A percentile compares a stretch with the other conserved stretches of the same genome.
Evolutionary conservation across 768 basidiomycete genomes (phyloP).

Genomic region (Ephemerocybe angulata): DNA sequence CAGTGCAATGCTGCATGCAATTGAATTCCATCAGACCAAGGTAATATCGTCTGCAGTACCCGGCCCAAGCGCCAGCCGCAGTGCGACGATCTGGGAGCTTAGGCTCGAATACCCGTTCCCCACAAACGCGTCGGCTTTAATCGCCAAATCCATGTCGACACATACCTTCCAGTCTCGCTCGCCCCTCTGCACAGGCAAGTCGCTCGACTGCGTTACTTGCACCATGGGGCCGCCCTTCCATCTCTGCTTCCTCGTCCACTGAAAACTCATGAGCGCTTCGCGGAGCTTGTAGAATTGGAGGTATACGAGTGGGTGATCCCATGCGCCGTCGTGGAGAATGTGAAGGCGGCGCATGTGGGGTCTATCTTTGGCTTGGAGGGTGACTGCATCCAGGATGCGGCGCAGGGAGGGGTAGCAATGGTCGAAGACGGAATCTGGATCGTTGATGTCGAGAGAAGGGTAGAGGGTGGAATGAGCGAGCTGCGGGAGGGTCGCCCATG

Average conservation of each 20-base stretch:
- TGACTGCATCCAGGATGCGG: conserved; percentile 40
- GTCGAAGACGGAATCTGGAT: conserved; percentile 35
- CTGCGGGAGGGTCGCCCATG: conserved; percentile 45
- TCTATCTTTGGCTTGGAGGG: conserved; percentile 28
- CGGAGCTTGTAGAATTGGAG: conserved; percentile 39
- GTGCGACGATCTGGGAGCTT: conserved; percentile 40
- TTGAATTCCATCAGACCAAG: conserved; percentile 26
- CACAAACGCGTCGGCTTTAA: conserved; percentile 40
- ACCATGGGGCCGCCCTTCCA: conserved; percentile 42
- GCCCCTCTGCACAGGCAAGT: conserved; percentile 32
- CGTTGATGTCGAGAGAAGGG: conserved; percentile 33
- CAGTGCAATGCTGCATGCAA: not conserved
- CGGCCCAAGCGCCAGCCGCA: conserved; percentile 34
- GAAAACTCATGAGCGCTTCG: conserved; percentile 31
- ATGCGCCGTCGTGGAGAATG: conserved; percentile 45
- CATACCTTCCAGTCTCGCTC: conserved; percentile 42
- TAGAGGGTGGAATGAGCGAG: conserved; percentile 28
- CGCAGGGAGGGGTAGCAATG: conserved; percentile 43
- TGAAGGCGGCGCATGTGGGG: conserved; percentile 39
- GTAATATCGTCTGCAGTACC: conserved; percentile 35
- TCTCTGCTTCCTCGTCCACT: conserved; percentile 29
- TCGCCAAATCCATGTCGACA: conserved; percentile 45
- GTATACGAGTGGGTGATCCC: conserved; percentile 44
- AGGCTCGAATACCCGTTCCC: conserved; percentile 49
- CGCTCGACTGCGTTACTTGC: conserved; percentile 38